Evolutionary conservation across 164 flowering plant genomes (phyloP).

Genomic region (Vitis rotundifolia): DNA sequence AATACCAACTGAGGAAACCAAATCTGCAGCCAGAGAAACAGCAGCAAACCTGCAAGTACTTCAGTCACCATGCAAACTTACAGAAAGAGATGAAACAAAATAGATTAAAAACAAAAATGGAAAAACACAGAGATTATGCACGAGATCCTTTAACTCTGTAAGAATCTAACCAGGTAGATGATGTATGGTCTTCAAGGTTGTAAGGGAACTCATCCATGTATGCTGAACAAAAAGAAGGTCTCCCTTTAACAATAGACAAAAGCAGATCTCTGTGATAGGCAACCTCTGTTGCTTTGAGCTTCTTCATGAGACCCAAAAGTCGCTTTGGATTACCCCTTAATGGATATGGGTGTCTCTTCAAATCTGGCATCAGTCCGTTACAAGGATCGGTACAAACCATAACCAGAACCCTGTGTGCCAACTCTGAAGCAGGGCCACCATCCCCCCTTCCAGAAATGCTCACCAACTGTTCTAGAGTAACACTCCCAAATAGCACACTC

Average conservation of each 20-base stretch:
- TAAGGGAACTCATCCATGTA: constrained; percentile 89
- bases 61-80: constrained; percentile 24
- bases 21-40: constrained; percentile 68
- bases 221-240: constrained; percentile 63
- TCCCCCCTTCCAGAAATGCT: constrained; percentile 55
- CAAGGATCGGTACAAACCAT: constrained; percentile 84
- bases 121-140: not conserved
- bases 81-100: not conserved
- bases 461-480: constrained; percentile 71
- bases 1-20: constrained; percentile 59
- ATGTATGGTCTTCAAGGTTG: constrained; percentile 71
- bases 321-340: constrained; percentile 74
- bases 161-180: constrained; percentile 65
- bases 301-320: constrained; percentile 81
- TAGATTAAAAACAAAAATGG: not conserved
- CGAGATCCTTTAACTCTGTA: not conserved
- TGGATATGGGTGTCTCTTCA: constrained; percentile 38
- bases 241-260: constrained; percentile 69
- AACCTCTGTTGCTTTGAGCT: constrained; percentile 71
- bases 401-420: constrained; percentile 63
- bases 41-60: constrained; percentile 72
- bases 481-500: constrained; percentile 93
- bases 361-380: constrained; percentile 91
- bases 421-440: constrained; percentile 47
- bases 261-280: constrained; percentile 68